Evolutionary conservation across 2,329 filamentous ascomycete species (phyloP).

Genomic region (Colletotrichum euphorbiae): DNA sequence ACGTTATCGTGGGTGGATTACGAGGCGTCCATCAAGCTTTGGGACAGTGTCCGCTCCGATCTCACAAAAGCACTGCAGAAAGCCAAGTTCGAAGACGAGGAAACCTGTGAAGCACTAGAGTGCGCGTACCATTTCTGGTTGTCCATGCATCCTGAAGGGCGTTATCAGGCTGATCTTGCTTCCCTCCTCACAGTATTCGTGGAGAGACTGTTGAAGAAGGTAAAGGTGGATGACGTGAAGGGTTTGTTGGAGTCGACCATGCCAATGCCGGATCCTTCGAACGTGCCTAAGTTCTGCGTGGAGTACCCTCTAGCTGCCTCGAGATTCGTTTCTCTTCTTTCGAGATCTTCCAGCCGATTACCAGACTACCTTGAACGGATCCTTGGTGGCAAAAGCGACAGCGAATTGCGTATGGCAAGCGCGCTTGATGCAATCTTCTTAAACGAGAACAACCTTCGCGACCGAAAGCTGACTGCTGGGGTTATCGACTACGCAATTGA

Average conservation of each 20-base stretch:
- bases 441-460: constrained; percentile 54
- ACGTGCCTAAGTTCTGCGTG: constrained; percentile 27
- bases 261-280: not conserved
- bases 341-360: constrained; percentile 14
- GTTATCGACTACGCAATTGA: constrained; percentile 49
- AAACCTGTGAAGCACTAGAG: constrained; percentile 56
- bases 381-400: constrained; percentile 13
- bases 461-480: constrained; percentile 47
- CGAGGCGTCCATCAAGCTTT: constrained; percentile 48
- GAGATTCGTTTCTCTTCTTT: constrained; percentile 32
- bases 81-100: constrained; percentile 47
- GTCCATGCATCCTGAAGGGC: constrained; percentile 52
- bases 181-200: constrained; percentile 50
- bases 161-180: constrained; percentile 46
- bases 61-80: constrained; percentile 50
- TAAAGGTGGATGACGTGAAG: constrained; percentile 20
- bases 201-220: constrained; percentile 44
- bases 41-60: constrained; percentile 49
- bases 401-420: constrained; percentile 35
- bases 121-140: constrained; percentile 54
- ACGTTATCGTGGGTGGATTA: constrained; percentile 50
- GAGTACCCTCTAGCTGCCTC: constrained; percentile 33
- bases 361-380: constrained; percentile 29
- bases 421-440: constrained; percentile 49
- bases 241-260: not conserved